phyloP scores from a whole-genome alignment of 2,329 filamentous ascomycete species.

The Colletotrichum eleusines region DNA sequence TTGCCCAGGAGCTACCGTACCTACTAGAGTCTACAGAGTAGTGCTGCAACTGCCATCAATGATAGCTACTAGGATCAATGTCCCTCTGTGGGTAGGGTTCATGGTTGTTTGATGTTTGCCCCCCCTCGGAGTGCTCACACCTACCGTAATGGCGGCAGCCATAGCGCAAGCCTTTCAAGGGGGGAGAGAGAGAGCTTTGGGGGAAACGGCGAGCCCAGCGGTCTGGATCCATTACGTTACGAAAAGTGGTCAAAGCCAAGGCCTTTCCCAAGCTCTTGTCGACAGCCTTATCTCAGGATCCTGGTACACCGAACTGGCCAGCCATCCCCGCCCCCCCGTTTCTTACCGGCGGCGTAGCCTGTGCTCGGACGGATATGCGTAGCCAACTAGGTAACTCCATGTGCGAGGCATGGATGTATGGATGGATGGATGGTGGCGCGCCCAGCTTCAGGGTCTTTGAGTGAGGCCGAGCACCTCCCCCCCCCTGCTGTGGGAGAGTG shows the following conservation, averaged over 20 bases:
- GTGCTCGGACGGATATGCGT: neutral
- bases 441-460: neutral
- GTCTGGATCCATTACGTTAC: constrained; percentile 42
- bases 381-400: neutral
- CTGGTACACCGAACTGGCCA: neutral
- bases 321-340: neutral
- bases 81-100: neutral
- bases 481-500: neutral
- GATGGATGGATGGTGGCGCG: neutral
- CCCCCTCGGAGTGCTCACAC: neutral
- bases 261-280: neutral
- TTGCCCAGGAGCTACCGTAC: no score
- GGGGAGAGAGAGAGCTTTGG: neutral
- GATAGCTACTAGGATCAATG: no score
- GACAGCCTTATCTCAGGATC: constrained; percentile 16
- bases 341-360: constrained; percentile 10
- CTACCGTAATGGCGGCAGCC: neutral
- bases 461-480: neutral
- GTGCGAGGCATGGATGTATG: neutral
- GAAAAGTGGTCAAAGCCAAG: constrained; percentile 23
- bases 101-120: neutral
- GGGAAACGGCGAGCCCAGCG: constrained; percentile 14
- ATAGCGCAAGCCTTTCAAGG: neutral
- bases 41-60: no score
- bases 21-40: no score